phyloP scores from a whole-genome alignment of 1,284 basidiomycete genomes.

The Melampsora americana region DNA sequence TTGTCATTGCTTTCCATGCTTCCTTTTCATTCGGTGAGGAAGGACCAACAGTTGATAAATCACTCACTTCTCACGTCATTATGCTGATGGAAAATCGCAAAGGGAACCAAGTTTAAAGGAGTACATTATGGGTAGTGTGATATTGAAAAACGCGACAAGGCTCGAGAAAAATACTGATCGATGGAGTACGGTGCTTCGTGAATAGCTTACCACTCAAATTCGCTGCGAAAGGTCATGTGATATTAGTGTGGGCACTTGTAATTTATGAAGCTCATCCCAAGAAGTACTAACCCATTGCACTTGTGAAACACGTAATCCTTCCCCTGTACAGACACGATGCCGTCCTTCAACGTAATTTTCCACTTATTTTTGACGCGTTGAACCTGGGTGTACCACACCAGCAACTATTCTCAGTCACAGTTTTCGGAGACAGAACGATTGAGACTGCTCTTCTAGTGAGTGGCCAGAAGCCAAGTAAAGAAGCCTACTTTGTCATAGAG shows the following conservation, averaged over 20 bases:
- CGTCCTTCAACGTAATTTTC: conserved; percentile 99
- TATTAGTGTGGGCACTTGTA: background rate
- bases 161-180: background rate
- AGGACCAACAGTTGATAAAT: background rate
- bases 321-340: conserved; percentile 94
- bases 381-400: conserved; percentile 61
- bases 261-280: background rate
- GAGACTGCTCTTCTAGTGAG: background rate
- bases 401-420: background rate
- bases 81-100: background rate
- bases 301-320: conserved; percentile 96
- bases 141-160: background rate
- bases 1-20: too few species aligned
- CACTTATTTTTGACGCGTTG: conserved; percentile 99
- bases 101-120: background rate
- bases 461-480: conserved; percentile 8
- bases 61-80: background rate
- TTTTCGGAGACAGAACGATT: background rate
- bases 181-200: background rate
- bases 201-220: conserved; percentile 11
- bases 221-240: background rate
- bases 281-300: conserved; percentile 62
- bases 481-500: conserved; percentile 88
- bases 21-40: too few species aligned
- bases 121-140: background rate